These are phyloP conservation scores for Lentinula raphanica DNA, from an alignment of 768 basidiomycete species.

Conservation along the genomic window DNA sequence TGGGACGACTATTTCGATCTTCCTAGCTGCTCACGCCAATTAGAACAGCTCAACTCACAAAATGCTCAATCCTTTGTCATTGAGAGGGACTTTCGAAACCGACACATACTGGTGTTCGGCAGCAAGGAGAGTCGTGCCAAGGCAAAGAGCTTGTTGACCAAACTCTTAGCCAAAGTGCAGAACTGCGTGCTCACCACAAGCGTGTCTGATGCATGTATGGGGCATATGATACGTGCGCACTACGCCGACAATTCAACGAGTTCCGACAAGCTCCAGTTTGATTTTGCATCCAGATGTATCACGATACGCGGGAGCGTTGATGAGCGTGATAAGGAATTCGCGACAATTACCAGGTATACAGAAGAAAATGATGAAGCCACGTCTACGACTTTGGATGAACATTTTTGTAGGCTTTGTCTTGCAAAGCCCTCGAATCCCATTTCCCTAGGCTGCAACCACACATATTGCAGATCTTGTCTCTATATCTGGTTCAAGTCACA, in stretches of 20 bases:
- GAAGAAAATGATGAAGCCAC: neutral
- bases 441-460: slow-evolving; percentile 42
- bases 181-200: slow-evolving; percentile 28
- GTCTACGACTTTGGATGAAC: neutral
- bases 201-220: slow-evolving; percentile 28
- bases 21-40: slow-evolving; percentile 30
- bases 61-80: slow-evolving; percentile 26
- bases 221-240: slow-evolving; percentile 34
- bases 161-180: slow-evolving; percentile 35
- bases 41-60: slow-evolving; percentile 32
- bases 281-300: slow-evolving; percentile 27
- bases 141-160: slow-evolving; percentile 27
- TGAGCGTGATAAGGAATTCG: slow-evolving; percentile 23
- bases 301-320: slow-evolving; percentile 35
- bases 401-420: slow-evolving; percentile 37
- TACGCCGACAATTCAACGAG: slow-evolving; percentile 24
- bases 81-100: slow-evolving; percentile 32
- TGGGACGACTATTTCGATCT: slow-evolving; percentile 49
- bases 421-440: slow-evolving; percentile 21
- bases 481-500: slow-evolving; percentile 34
- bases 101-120: slow-evolving; percentile 37
- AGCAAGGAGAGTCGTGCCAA: slow-evolving; percentile 20
- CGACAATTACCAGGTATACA: slow-evolving; percentile 10
- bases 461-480: slow-evolving; percentile 48
- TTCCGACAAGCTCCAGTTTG: slow-evolving; percentile 3